phyloP scores from a whole-genome alignment of 768 basidiomycete genomes.

The Mycena kentingensis region DNA sequence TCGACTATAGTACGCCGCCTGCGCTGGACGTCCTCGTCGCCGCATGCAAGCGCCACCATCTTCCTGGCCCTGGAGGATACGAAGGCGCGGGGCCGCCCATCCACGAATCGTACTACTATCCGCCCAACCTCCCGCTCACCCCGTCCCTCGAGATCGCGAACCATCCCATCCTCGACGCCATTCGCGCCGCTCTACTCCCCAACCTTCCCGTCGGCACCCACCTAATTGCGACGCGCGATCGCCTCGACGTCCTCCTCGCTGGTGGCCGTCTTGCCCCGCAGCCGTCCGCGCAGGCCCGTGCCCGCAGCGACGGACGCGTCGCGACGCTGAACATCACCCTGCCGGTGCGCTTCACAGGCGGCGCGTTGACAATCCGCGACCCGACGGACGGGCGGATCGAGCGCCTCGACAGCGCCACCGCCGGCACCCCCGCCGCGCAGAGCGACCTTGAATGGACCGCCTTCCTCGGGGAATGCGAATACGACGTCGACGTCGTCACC shows the following conservation, averaged over 20 bases:
- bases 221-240: conserved; percentile 67
- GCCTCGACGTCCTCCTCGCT: conserved; percentile 64
- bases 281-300: conserved; percentile 36
- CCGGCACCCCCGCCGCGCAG: conserved; percentile 36
- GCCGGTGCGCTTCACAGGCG: conserved; percentile 74
- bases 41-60: conserved; percentile 68
- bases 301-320: conserved; percentile 65
- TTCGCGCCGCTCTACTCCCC: conserved; percentile 73
- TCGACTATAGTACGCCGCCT: conserved; percentile 72
- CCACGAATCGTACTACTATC: conserved; percentile 73
- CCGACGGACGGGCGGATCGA: conserved; percentile 54
- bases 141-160: conserved; percentile 78
- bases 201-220: conserved; percentile 67
- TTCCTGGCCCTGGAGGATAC: conserved; percentile 51
- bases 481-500: conserved; percentile 70
- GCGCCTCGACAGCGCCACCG: conserved; percentile 60
- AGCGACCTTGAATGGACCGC: conserved; percentile 79
- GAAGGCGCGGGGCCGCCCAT: too few species aligned
- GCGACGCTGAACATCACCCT: conserved; percentile 76
- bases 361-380: conserved; percentile 60
- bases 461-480: conserved; percentile 72
- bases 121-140: conserved; percentile 69
- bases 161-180: conserved; percentile 79
- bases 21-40: conserved; percentile 78
- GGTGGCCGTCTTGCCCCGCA: conserved; percentile 63